phyloP scores from a whole-genome alignment of 306 rosid genomes.

The Pterocarpus macrocarpus region DNA sequence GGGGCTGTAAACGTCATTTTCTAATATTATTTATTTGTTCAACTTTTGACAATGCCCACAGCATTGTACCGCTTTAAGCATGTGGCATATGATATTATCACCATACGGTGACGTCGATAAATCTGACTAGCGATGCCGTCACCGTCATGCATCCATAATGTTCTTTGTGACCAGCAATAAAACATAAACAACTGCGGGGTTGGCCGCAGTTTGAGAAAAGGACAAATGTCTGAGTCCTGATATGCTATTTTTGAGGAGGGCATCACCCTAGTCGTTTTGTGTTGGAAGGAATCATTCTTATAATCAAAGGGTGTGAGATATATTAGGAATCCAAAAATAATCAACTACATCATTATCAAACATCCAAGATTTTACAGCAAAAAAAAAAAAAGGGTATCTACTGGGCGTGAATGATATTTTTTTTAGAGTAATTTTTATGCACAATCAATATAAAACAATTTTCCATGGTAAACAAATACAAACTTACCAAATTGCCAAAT shows the following conservation, averaged over 20 bases:
- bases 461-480: no score
- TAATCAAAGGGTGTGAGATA: neutral
- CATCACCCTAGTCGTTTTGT: no score
- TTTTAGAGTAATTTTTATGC: neutral
- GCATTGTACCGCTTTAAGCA: neutral
- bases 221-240: neutral
- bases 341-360: neutral
- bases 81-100: constrained; percentile 18
- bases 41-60: neutral
- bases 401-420: neutral
- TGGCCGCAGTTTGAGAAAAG: neutral
- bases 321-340: neutral
- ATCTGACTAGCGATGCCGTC: constrained; percentile 3
- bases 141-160: neutral
- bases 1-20: neutral
- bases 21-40: neutral
- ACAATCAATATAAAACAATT: no score
- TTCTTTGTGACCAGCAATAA: neutral
- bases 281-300: no score
- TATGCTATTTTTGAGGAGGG: neutral
- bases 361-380: neutral
- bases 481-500: no score
- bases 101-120: neutral
- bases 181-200: neutral
- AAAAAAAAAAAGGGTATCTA: neutral